Evolutionary conservation across 2,329 filamentous ascomycete genomes (phyloP).

Genomic region (Rhynchosporium graminicola): DNA sequence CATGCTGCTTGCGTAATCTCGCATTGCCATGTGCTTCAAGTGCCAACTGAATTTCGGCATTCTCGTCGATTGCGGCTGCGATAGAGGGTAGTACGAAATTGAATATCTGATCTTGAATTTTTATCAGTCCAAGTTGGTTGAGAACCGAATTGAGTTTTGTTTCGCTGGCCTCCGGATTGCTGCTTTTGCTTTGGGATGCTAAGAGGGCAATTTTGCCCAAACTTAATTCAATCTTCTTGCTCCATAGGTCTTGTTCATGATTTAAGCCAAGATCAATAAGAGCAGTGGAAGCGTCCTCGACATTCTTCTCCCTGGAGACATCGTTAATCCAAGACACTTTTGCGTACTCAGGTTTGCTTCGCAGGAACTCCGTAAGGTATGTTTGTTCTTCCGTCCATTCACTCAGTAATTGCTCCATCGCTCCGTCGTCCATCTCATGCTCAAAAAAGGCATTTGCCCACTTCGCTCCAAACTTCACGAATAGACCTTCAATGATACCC

Average conservation of each 20-base stretch:
- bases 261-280: constrained; percentile 69
- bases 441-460: constrained; percentile 76
- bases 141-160: constrained; percentile 40
- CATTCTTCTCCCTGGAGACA: constrained; percentile 73
- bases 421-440: constrained; percentile 67
- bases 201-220: constrained; percentile 80
- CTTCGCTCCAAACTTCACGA: constrained; percentile 49
- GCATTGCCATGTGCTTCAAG: constrained; percentile 59
- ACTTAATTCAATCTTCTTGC: constrained; percentile 89
- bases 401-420: constrained; percentile 68
- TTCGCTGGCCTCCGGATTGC: constrained; percentile 39
- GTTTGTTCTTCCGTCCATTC: constrained; percentile 67
- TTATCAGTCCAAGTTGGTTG: constrained; percentile 48
- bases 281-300: constrained; percentile 69
- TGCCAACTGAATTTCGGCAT: constrained; percentile 75
- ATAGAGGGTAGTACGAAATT: constrained; percentile 69
- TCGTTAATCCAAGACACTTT: constrained; percentile 96
- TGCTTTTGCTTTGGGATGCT: constrained; percentile 53
- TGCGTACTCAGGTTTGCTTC: constrained; percentile 68
- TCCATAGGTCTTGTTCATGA: constrained; percentile 82
- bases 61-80: constrained; percentile 73
- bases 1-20: constrained; percentile 59
- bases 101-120: constrained; percentile 79
- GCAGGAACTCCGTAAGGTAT: constrained; percentile 79
- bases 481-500: constrained; percentile 46